phyloP scores from a whole-genome alignment of 345 rosid species.

The Trapa incisa region DNA sequence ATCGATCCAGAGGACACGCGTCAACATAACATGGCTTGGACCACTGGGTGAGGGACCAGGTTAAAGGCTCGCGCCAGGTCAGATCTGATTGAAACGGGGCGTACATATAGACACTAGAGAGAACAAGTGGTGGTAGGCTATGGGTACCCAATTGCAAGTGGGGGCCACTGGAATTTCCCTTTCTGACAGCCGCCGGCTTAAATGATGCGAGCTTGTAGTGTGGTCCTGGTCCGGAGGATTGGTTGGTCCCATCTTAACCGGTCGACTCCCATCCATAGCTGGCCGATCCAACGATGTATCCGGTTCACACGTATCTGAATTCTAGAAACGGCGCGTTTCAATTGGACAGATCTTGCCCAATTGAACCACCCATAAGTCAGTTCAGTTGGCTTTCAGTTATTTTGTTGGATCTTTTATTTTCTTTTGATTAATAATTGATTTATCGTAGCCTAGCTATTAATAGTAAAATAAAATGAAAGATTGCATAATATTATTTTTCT shows the following conservation, averaged over 20 bases:
- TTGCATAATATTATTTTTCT: too few species aligned
- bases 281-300: too few species aligned
- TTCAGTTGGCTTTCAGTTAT: too few species aligned
- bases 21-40: constrained; percentile 22
- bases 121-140: neutral
- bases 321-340: too few species aligned
- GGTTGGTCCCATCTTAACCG: constrained; percentile 15
- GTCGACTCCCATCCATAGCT: too few species aligned
- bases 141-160: constrained; percentile 19
- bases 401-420: too few species aligned
- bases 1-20: constrained; percentile 34
- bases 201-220: constrained; percentile 18
- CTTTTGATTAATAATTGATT: too few species aligned
- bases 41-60: constrained; percentile 49
- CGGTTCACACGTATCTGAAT: too few species aligned
- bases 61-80: neutral
- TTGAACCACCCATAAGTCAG: too few species aligned
- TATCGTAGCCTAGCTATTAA: too few species aligned
- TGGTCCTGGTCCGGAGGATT: constrained; percentile 17
- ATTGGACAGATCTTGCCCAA: too few species aligned
- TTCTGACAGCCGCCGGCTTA: constrained; percentile 89
- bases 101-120: constrained; percentile 30
- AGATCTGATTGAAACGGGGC: constrained; percentile 20
- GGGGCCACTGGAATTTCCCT: constrained; percentile 37
- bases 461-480: too few species aligned